These are phyloP conservation scores for Leccinum barrowsii DNA, from an alignment of 768 basidiomycete species.

Conservation along the genomic window DNA sequence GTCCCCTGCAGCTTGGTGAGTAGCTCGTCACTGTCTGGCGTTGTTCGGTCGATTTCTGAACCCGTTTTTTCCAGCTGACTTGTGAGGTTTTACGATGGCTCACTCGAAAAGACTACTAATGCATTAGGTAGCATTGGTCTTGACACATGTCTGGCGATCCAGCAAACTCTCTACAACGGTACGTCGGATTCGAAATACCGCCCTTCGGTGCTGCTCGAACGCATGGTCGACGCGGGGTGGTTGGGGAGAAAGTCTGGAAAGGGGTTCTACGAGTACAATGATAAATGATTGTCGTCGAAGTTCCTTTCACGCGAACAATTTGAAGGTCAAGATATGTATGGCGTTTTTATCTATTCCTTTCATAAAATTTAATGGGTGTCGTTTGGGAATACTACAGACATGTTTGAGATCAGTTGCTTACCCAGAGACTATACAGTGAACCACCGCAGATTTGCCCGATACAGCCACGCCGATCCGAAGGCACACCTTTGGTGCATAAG, in stretches of 20 bases:
- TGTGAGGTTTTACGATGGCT: conserved; percentile 19
- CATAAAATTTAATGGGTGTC: too few species aligned
- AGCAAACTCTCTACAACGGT: conserved; percentile 82
- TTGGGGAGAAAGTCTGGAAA: conserved; percentile 89
- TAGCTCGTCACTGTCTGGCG: not conserved
- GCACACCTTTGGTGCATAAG: too few species aligned
- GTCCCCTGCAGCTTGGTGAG: conserved; percentile 81
- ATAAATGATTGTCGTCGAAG: conserved; percentile 5
- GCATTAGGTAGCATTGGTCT: conserved; percentile 74
- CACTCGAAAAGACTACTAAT: not conserved
- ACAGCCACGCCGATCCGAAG: too few species aligned
- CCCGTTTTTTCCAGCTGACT: conserved; percentile 22
- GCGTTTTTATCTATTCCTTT: not conserved
- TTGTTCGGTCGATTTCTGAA: not conserved
- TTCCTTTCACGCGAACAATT: not conserved
- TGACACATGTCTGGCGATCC: conserved; percentile 93
- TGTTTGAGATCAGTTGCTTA: too few species aligned
- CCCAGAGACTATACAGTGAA: too few species aligned
- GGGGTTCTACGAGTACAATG: conserved; percentile 87
- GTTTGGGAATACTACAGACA: too few species aligned
- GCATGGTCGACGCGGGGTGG: conserved; percentile 98
- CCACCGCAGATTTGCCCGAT: too few species aligned
- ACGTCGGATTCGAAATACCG: conserved; percentile 95
- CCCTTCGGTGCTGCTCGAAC: conserved; percentile 81
- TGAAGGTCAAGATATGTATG: not conserved